Percentiles rank a stretch among this genome's conserved stretches.
Conservation (phyloP, 73 alveolate species). For the Paramecium octaurelia region DNA sequence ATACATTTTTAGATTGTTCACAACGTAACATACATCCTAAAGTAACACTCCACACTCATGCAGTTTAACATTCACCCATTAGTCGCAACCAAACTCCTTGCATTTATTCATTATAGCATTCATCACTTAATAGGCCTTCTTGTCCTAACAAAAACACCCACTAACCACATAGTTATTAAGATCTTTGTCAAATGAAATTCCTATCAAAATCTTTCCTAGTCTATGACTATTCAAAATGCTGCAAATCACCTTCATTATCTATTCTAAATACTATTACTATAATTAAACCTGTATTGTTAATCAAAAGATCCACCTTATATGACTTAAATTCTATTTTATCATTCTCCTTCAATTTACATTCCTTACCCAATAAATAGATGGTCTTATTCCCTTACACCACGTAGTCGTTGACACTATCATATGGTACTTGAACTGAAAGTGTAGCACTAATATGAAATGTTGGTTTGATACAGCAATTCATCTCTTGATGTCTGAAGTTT, state of each 20-base stretch:
- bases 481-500: not conserved
- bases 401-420: not conserved
- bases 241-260: not conserved
- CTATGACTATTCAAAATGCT: not conserved
- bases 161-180: not conserved
- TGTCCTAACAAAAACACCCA: constrained; percentile 1
- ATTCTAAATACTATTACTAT: not conserved
- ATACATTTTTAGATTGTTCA: not conserved
- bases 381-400: not conserved
- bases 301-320: not conserved
- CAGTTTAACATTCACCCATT: not conserved
- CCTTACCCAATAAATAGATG: not conserved
- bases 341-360: not conserved
- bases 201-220: not conserved
- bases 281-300: not conserved
- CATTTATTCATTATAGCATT: not conserved
- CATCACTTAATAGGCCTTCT: not conserved
- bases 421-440: not conserved
- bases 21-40: not conserved
- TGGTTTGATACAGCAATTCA: constrained; percentile 20
- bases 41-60: constrained; percentile 16
- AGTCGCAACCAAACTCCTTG: not conserved
- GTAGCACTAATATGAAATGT: constrained; percentile 33
- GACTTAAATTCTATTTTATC: constrained; percentile 5
- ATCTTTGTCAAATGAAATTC: constrained; percentile 15